These are phyloP conservation scores for Gossypium schwendimanii DNA, from an alignment of 441 rosid genomes.

Conservation along the genomic window DNA sequence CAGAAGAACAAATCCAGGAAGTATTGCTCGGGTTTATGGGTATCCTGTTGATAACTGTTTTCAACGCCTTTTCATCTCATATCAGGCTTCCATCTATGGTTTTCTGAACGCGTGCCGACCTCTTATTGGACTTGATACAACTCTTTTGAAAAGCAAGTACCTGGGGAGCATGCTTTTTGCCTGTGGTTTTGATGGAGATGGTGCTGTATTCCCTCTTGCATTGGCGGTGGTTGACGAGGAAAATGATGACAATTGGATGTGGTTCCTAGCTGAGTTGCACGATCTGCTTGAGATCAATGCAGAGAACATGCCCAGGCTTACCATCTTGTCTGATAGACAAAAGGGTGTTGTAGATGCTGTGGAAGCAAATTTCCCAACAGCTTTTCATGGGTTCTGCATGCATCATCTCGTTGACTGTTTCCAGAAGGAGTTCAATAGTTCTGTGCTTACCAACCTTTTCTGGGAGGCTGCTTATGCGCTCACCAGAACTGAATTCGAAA, in stretches of 20 bases:
- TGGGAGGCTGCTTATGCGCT: constrained; percentile 60
- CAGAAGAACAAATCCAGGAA: constrained; percentile 52
- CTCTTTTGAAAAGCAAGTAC: constrained; percentile 34
- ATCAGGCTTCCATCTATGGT: constrained; percentile 58
- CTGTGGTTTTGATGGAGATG: constrained; percentile 50
- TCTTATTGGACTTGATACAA: constrained; percentile 40
- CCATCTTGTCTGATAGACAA: constrained; percentile 52
- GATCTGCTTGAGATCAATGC: constrained; percentile 50
- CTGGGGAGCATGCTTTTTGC: constrained; percentile 40
- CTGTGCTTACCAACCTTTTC: constrained; percentile 39
- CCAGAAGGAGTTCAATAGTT: constrained; percentile 37
- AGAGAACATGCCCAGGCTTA: constrained; percentile 69
- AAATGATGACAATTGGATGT: constrained; percentile 39
- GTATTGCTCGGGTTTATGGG: constrained; percentile 49
- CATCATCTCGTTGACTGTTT: constrained; percentile 44
- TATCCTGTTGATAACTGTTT: constrained; percentile 41
- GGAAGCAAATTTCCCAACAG: constrained; percentile 54
- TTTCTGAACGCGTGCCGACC: constrained; percentile 56
- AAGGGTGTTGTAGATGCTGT: constrained; percentile 43
- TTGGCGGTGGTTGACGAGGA: constrained; percentile 48
- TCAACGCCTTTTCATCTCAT: constrained; percentile 53
- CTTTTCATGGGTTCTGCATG: constrained; percentile 60
- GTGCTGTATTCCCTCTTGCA: constrained; percentile 40
- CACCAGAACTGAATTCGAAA: constrained; percentile 40
- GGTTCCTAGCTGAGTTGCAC: constrained; percentile 56